phyloP scores from a whole-genome alignment of 192 early-diverging fungal genomes.

The Coemansia nantahalensis region DNA sequence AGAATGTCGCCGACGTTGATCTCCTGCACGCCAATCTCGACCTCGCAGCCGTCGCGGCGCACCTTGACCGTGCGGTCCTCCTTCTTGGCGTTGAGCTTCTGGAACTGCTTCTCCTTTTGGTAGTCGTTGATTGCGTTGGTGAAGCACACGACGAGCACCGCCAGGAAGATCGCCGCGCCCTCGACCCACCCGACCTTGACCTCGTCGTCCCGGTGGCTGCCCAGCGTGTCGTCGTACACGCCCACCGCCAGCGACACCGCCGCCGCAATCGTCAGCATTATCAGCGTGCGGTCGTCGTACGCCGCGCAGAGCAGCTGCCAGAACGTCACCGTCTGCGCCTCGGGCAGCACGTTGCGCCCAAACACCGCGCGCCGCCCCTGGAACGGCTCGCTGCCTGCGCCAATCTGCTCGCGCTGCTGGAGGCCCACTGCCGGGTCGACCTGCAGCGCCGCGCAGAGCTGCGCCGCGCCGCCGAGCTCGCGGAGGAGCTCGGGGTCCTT shows the following conservation, averaged over 20 bases:
- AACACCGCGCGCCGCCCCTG: conserved; percentile 51
- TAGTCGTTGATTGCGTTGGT: conserved; percentile 90
- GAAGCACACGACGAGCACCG: conserved; percentile 86
- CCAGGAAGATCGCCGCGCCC: conserved; percentile 79
- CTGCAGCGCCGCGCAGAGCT: conserved; percentile 58
- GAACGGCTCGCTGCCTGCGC: conserved; percentile 39
- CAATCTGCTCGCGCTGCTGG: conserved; percentile 50
- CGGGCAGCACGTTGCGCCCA: conserved; percentile 56
- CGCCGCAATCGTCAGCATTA: conserved; percentile 84
- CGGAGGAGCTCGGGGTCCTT: conserved; percentile 60
- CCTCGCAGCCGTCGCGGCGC: conserved; percentile 69
- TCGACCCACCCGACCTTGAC: conserved; percentile 77
- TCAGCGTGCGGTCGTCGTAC: conserved; percentile 70
- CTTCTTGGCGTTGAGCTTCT: conserved; percentile 82
- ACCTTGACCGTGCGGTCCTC: conserved; percentile 78
- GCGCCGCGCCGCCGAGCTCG: conserved; percentile 58
- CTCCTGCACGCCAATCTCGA: conserved; percentile 73
- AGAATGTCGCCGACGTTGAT: conserved; percentile 90
- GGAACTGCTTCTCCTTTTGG: conserved; percentile 87
- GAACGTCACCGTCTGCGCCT: conserved; percentile 56
- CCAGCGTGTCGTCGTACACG: conserved; percentile 74
- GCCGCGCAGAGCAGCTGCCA: conserved; percentile 56
- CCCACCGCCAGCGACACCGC: conserved; percentile 80
- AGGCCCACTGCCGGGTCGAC: conserved; percentile 65
- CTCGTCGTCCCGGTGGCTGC: conserved; percentile 64